Evolutionary conservation across 2,329 filamentous ascomycete genomes (phyloP), one percentile per base, ranked within the genome.

Genomic region (Leptographium procerum): DNA sequence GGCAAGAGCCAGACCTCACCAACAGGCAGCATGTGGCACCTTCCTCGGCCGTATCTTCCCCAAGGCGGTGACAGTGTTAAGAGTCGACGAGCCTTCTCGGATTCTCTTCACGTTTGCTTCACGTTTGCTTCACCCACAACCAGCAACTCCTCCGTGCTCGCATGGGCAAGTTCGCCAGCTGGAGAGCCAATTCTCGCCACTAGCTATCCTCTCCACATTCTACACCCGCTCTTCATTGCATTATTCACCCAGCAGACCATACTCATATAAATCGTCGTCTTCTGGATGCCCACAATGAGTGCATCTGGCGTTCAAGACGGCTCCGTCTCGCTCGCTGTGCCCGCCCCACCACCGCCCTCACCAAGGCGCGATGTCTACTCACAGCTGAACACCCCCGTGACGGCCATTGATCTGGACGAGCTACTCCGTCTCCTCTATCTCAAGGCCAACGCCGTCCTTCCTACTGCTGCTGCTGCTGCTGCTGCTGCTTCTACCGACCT

Each of bases 321-420:
- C 9, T 56, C 55, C 8, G 45, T 52, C 10, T 61, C 61, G 9
- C 24, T 61, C 19, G 52, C 43, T 10, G 47, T 62, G 29, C 61
- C 61, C 2, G 56, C 60, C 10, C 59, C 61, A 16, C 61, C 61
- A 4, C 61, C 61, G 2, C 58, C 61, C 1, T 57, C 59, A 2
- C 61, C 61, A 3, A 40, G 29, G 22, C 52, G 3, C 10, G 24
- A 52, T 14, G 19, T 29, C 9, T 22, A 6, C 26, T 29, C 31
- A 1, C 28, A 24, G 4, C 31, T 7, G 6, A 26, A 47, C 3
- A 14, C 34, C 4, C 45, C 52, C 16, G 54, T 60, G 4, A 28
- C 53, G 6, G 55, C 34, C 8, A 36, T 54, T 14, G 55, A 61
- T 19, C 40, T 61, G 3, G 54, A 58, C 9, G 55, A 57, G 47